phyloP scores from a whole-genome alignment of 257 asterid species.

The Solanum clarkiae region DNA sequence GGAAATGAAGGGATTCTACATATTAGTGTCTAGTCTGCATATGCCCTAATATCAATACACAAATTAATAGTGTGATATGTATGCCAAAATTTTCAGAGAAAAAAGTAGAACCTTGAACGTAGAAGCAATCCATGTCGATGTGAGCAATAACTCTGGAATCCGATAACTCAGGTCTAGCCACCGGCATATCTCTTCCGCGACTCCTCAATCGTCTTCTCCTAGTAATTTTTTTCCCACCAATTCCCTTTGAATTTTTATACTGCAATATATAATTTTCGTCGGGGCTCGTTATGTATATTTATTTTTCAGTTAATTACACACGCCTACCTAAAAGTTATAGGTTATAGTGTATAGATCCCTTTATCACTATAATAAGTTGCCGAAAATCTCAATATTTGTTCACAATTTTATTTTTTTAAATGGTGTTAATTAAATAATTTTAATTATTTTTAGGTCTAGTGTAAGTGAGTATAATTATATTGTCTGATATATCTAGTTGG shows the following conservation, averaged over 20 bases:
- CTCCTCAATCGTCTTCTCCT: slow-evolving; percentile 7
- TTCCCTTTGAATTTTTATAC: background rate
- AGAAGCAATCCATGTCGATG: slow-evolving; percentile 94
- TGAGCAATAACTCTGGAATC: slow-evolving; percentile 86
- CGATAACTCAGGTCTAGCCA: slow-evolving; percentile 61
- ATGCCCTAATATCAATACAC: background rate
- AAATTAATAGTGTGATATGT: background rate
- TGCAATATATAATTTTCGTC: too few species aligned
- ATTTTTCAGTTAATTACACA: too few species aligned
- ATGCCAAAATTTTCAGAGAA: background rate
- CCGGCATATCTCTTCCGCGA: slow-evolving; percentile 28
- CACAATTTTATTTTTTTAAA: too few species aligned
- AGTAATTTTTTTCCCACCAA: background rate
- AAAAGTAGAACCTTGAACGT: slow-evolving; percentile 65
- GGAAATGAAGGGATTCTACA: background rate
- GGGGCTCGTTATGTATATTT: too few species aligned
- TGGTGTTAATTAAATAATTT: too few species aligned
- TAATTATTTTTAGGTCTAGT: too few species aligned
- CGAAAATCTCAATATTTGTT: too few species aligned
- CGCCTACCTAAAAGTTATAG: too few species aligned
- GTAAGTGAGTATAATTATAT: too few species aligned
- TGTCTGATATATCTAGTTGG: too few species aligned
- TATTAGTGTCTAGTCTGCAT: background rate
- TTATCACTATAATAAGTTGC: too few species aligned
- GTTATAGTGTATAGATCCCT: too few species aligned